Evolutionary conservation across 2,329 filamentous ascomycete genomes (phyloP).

Genomic region (Xylaria polymorpha): DNA sequence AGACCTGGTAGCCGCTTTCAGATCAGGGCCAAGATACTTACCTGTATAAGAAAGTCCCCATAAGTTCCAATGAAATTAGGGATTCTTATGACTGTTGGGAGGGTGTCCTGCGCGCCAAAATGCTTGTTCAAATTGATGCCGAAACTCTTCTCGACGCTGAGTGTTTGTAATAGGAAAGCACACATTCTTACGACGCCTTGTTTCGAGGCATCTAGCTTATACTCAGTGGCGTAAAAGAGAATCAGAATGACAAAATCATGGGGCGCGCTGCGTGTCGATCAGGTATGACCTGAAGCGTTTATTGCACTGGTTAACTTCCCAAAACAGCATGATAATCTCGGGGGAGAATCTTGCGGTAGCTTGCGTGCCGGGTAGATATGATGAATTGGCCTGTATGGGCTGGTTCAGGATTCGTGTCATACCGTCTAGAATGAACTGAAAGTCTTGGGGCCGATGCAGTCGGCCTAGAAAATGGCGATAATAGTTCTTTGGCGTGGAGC

Average conservation of each 20-base stretch:
- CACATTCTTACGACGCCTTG: constrained; percentile 97
- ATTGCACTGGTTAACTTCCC: constrained; percentile 97
- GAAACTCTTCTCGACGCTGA: constrained; percentile 93
- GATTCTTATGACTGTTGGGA: constrained; percentile 84
- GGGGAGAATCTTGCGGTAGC: constrained; percentile 86
- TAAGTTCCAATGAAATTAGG: constrained; percentile 89
- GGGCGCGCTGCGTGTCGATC: constrained; percentile 91
- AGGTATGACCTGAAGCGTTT: constrained; percentile 97
- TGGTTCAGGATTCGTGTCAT: constrained; percentile 94
- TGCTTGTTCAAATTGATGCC: constrained; percentile 88
- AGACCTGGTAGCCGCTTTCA: constrained; percentile 12
- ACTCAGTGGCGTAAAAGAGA: constrained; percentile 91
- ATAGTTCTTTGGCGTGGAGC: constrained; percentile 81
- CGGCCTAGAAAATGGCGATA: constrained; percentile 93
- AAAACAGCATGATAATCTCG: constrained; percentile 96
- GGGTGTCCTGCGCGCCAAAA: constrained; percentile 88
- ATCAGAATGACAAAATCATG: constrained; percentile 93
- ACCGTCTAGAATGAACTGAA: constrained; percentile 95
- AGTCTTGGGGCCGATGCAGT: constrained; percentile 92
- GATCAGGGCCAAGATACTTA: constrained; percentile 58
- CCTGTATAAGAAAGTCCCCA: constrained; percentile 91
- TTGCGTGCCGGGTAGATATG: constrained; percentile 88
- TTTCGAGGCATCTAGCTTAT: constrained; percentile 85
- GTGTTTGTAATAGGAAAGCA: constrained; percentile 93
- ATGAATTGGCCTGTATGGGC: constrained; percentile 86